These are phyloP conservation scores for Paracorniculantispora psalliotae DNA, from an alignment of 2,329 filamentous ascomycete species.

Conservation along the genomic window DNA sequence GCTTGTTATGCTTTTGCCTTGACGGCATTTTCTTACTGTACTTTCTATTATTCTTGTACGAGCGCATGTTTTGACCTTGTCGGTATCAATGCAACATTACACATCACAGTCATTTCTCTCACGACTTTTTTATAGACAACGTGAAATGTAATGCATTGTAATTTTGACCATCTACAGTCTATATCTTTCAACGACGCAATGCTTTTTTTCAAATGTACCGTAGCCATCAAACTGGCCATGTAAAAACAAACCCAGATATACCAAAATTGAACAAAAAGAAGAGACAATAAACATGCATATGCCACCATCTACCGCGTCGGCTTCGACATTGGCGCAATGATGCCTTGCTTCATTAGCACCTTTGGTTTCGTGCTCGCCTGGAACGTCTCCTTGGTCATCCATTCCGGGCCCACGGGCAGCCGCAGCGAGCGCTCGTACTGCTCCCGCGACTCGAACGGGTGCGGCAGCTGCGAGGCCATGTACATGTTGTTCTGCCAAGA, in stretches of 20 bases:
- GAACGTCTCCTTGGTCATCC: constrained; percentile 93
- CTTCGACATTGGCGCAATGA: constrained; percentile 82
- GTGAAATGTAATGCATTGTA: neutral
- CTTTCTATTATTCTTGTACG: neutral
- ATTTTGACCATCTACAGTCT: neutral
- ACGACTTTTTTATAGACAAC: too few relatives aligned
- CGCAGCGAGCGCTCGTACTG: constrained; percentile 89
- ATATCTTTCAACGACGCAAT: neutral
- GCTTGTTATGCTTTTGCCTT: neutral
- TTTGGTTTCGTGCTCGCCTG: constrained; percentile 85
- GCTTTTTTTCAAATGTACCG: neutral
- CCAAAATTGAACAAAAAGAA: neutral
- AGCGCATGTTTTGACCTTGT: neutral
- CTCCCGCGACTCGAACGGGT: constrained; percentile 79
- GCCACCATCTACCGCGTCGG: constrained; percentile 43
- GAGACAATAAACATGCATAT: too few relatives aligned
- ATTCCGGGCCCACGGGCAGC: constrained; percentile 86
- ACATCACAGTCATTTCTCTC: neutral
- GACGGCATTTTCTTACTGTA: neutral
- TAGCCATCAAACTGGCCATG: too few relatives aligned
- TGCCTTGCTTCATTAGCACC: constrained; percentile 83
- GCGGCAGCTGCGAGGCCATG: constrained; percentile 75
- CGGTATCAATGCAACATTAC: neutral
- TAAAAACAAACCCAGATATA: neutral
- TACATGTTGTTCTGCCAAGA: constrained; percentile 77